Evolutionary conservation across 1,139 yeast genomes (phyloP).

Genomic region (Candida sp.): DNA sequence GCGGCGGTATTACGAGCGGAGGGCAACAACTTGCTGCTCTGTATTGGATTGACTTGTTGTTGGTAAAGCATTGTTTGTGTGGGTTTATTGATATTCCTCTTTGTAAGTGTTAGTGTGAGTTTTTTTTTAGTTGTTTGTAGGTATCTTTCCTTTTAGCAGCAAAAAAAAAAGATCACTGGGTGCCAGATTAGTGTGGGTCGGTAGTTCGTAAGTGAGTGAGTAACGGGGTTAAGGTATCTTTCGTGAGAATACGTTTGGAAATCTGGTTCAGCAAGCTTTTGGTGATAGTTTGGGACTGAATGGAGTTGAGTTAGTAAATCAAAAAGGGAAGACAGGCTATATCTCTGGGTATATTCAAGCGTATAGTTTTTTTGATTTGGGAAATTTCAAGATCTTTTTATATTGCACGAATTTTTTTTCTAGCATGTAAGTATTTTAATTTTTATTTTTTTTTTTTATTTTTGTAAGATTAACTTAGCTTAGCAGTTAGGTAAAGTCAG

Average conservation of each 20-base stretch:
- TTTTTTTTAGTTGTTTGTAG: background rate
- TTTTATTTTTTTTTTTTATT: background rate
- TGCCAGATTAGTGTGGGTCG: no score
- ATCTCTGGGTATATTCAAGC: no score
- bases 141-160: constrained; percentile 1
- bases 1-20: constrained; percentile 3
- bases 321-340: no score
- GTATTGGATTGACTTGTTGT: background rate
- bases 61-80: constrained; percentile 4
- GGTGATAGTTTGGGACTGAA: no score
- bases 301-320: no score
- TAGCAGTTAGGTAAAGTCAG: no score
- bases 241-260: no score
- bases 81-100: background rate
- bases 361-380: background rate
- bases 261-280: no score
- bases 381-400: constrained; percentile 3
- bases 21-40: background rate
- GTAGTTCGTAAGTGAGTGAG: background rate
- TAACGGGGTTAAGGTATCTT: no score
- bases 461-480: no score
- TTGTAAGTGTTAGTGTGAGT: background rate
- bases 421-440: background rate
- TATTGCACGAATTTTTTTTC: background rate
- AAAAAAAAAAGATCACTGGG: background rate